Evolutionary conservation across 805 yeast genomes (phyloP).

Genomic region (Metschnikowia amazonensis): DNA sequence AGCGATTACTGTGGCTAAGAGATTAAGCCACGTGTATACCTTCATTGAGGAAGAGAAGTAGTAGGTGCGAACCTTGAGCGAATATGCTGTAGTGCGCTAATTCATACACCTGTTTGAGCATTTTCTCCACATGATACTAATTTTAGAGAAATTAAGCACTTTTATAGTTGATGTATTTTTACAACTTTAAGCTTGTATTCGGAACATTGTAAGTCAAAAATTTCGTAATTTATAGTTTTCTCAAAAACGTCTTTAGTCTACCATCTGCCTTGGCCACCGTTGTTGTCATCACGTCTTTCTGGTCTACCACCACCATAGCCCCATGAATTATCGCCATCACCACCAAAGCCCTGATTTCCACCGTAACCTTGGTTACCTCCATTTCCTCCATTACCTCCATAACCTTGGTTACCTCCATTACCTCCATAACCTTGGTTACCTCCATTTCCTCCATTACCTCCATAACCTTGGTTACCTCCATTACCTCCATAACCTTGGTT

Average conservation of each 20-base stretch:
- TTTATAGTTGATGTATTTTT: no score
- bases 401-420: slow-evolving; percentile 5
- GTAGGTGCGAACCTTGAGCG: not conserved
- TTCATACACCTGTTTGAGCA: no score
- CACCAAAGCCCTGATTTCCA: not conserved
- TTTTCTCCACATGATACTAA: not conserved
- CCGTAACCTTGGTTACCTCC: not conserved
- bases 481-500: slow-evolving; percentile 6
- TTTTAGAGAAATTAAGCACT: no score
- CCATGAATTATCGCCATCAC: not conserved
- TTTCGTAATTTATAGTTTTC: no score
- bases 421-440: not conserved
- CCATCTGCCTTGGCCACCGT: slow-evolving; percentile 13
- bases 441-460: slow-evolving; percentile 1
- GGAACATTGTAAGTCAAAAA: no score
- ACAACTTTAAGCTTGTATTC: no score
- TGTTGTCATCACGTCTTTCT: slow-evolving; percentile 4
- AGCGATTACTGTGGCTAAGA: not conserved
- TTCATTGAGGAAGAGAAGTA: not conserved
- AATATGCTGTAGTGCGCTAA: no score
- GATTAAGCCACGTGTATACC: not conserved
- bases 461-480: slow-evolving; percentile 4
- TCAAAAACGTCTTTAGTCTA: no score
- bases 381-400: not conserved
- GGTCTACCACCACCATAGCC: slow-evolving; percentile 9